A percentile compares a stretch with the other conserved stretches of the same genome.
Conservation (phyloP, 2,329 filamentous ascomycete species). For the Trichophyton verrucosum region DNA sequence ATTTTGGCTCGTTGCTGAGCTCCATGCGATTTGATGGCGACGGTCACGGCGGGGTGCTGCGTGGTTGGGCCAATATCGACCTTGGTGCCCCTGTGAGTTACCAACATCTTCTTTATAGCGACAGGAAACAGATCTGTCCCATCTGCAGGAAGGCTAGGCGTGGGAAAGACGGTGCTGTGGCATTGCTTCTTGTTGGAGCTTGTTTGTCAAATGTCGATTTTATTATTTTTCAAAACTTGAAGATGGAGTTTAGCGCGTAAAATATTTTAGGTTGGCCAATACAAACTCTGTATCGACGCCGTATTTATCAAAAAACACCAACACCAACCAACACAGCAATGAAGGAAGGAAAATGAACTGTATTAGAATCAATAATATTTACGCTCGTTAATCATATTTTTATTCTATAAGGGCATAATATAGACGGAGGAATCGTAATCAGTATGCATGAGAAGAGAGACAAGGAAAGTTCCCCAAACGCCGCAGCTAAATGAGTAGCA, state of each 20-base stretch:
- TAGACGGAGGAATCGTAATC: neutral
- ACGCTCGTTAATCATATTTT: neutral
- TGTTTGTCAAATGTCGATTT: neutral
- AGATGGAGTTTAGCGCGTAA: neutral
- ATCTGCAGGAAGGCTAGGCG: neutral
- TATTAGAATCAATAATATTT: neutral
- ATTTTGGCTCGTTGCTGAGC: conserved; percentile 36
- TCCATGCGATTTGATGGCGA: conserved; percentile 42
- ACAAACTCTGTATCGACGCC: neutral
- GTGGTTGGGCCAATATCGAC: conserved; percentile 66
- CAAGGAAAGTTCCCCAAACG: conserved; percentile 1
- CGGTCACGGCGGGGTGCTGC: conserved; percentile 55
- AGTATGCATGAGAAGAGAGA: neutral
- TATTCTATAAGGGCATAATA: neutral
- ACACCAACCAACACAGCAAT: neutral
- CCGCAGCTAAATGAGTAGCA: conserved; percentile 5
- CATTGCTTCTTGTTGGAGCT: neutral
- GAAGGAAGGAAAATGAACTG: neutral
- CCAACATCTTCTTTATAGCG: conserved; percentile 45
- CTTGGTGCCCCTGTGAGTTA: conserved; percentile 76
- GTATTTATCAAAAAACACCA: neutral
- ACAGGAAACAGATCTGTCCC: neutral
- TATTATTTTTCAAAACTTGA: neutral
- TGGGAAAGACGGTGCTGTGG: neutral
- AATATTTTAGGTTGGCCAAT: neutral